Conservation (phyloP, 2,329 filamentous ascomycete species). For the Westerdykella sp. region DNA sequence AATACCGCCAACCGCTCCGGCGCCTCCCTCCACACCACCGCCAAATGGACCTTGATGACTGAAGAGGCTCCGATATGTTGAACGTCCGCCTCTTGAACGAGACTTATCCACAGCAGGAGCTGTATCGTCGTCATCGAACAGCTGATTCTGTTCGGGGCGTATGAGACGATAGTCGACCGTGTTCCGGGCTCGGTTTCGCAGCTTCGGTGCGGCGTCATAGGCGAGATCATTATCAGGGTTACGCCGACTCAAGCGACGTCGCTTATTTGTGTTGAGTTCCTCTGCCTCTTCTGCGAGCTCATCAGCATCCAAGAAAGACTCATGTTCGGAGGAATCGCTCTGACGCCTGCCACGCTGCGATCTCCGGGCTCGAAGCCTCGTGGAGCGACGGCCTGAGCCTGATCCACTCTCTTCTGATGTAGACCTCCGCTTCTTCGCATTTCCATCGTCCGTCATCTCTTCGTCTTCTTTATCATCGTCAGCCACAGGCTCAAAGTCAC, state of each 20-base stretch:
- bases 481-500: conserved; percentile 57
- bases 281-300: conserved; percentile 53
- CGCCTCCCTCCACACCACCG: conserved; percentile 70
- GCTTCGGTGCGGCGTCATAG: conserved; percentile 51
- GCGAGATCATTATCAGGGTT: conserved; percentile 40
- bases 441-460: conserved; percentile 50
- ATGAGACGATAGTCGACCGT: conserved; percentile 82
- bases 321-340: conserved; percentile 41
- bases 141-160: conserved; percentile 62
- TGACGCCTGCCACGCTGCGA: conserved; percentile 45
- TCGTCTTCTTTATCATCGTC: conserved; percentile 51
- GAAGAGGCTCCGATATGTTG: conserved; percentile 67
- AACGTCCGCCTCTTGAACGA: conserved; percentile 53
- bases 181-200: conserved; percentile 59
- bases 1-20: conserved; percentile 66
- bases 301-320: conserved; percentile 43
- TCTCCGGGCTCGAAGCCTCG: conserved; percentile 46
- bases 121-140: conserved; percentile 66
- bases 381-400: conserved; percentile 45
- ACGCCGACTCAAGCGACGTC: conserved; percentile 27
- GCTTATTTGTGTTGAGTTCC: conserved; percentile 50
- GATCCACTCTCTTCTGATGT: conserved; percentile 33
- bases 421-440: conserved; percentile 38
- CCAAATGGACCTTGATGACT: conserved; percentile 91
- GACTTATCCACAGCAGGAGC: conserved; percentile 64